Evolutionary conservation across 2,329 filamentous ascomycete species (phyloP).

Genomic region (Colletotrichum tamarilloi): DNA sequence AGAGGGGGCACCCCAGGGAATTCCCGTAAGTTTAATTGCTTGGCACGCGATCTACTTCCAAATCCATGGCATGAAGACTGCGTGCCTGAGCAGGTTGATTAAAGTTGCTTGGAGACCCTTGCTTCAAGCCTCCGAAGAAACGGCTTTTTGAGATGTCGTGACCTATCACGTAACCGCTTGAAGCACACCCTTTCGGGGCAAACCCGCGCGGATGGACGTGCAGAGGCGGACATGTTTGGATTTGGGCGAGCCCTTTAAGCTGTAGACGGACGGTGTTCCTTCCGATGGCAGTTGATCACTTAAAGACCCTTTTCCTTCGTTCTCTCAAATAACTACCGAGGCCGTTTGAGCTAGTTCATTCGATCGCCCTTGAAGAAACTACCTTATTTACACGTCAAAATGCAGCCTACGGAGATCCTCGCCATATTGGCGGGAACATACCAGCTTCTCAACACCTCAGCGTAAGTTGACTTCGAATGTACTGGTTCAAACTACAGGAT

Average conservation of each 20-base stretch:
- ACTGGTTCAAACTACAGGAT: accelerated
- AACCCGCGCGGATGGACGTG: constrained; percentile 8
- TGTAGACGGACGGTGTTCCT: neutral
- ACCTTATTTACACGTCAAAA: neutral
- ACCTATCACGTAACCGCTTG: constrained; percentile 15
- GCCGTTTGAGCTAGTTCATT: neutral
- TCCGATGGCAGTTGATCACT: neutral
- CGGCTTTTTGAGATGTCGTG: constrained; percentile 1
- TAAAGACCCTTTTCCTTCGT: neutral
- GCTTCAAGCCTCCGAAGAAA: neutral
- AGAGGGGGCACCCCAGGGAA: neutral
- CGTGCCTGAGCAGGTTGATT: neutral
- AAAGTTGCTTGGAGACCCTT: constrained; percentile 8
- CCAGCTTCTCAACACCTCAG: constrained; percentile 34
- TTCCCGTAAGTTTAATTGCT: neutral
- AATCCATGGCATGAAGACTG: neutral
- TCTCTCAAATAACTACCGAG: neutral
- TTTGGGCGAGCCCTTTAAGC: neutral
- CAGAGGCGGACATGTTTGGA: constrained; percentile 5
- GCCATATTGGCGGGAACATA: constrained; percentile 35
- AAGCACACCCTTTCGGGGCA: neutral
- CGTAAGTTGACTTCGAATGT: neutral
- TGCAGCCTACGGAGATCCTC: constrained; percentile 34
- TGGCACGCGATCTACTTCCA: neutral
- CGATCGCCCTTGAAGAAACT: neutral